Evolutionary conservation across 2,329 filamentous ascomycete species (phyloP).

Genomic region (Aureobasidium pullulans): DNA sequence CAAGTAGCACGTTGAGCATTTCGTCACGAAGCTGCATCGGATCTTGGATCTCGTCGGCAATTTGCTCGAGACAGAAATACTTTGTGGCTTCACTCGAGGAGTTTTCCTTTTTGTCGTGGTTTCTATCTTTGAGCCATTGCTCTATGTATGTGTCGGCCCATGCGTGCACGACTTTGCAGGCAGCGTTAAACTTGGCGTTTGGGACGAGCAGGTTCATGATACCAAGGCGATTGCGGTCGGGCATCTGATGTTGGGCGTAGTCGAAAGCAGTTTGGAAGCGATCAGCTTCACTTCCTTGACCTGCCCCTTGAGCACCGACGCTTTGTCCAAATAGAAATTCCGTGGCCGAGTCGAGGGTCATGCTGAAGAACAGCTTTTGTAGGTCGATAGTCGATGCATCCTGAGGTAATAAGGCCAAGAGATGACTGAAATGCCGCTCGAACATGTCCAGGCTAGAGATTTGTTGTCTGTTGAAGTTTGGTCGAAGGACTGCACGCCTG

Average conservation of each 20-base stretch:
- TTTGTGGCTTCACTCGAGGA: slow-evolving; percentile 18
- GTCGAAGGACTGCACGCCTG: slow-evolving; percentile 36
- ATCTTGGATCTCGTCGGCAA: slow-evolving; percentile 43
- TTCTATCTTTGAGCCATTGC: slow-evolving; percentile 16
- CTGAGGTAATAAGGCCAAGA: slow-evolving; percentile 51
- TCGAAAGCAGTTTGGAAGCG: slow-evolving; percentile 16
- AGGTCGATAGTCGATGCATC: slow-evolving; percentile 51
- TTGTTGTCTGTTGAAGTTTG: slow-evolving; percentile 46
- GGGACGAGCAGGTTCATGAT: slow-evolving; percentile 14
- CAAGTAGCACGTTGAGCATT: slow-evolving; percentile 27
- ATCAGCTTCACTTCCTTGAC: slow-evolving; percentile 10
- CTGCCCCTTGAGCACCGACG: slow-evolving; percentile 16
- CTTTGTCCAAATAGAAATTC: slow-evolving; percentile 56
- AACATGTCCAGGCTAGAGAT: slow-evolving; percentile 50
- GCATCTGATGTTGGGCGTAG: background rate
- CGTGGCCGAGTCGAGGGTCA: slow-evolving; percentile 58
- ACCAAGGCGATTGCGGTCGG: slow-evolving; percentile 13
- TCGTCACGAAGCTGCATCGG: slow-evolving; percentile 34
- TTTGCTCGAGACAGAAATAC: slow-evolving; percentile 53
- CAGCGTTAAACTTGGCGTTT: slow-evolving; percentile 13
- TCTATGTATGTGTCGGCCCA: slow-evolving; percentile 17
- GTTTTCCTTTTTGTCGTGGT: background rate
- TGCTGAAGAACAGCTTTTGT: slow-evolving; percentile 53
- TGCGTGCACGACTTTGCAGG: slow-evolving; percentile 10
- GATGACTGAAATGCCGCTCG: slow-evolving; percentile 50